phyloP scores from a whole-genome alignment of 2,329 filamentous ascomycete genomes.

The Fusarium sp. region DNA sequence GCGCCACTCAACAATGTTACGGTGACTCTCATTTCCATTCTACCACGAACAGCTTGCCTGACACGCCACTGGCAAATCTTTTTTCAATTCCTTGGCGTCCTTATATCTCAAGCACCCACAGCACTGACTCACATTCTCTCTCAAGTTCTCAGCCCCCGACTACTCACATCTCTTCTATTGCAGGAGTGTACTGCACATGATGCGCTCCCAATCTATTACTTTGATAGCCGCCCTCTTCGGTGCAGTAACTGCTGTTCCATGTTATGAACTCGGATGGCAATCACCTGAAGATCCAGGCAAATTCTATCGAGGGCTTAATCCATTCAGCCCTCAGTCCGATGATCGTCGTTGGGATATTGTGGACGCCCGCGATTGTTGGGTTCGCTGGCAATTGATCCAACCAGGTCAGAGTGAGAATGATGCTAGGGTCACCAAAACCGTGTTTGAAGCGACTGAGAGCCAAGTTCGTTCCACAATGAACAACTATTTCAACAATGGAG shows the following conservation, averaged over 20 bases:
- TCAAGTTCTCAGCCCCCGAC: background rate
- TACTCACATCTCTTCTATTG: background rate
- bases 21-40: background rate
- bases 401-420: background rate
- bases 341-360: background rate
- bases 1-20: background rate
- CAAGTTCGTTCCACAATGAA: background rate
- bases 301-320: too few species aligned
- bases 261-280: background rate
- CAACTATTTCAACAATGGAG: background rate
- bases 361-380: background rate
- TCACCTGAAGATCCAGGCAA: too few species aligned
- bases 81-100: background rate
- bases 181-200: background rate
- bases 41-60: background rate
- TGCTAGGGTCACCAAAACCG: background rate
- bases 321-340: background rate
- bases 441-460: background rate
- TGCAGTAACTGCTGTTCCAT: background rate
- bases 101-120: background rate
- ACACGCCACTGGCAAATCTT: background rate
- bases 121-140: background rate
- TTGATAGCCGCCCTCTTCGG: background rate
- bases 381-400: background rate
- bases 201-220: background rate